Base-by-base conservation (phyloP, 768 basidiomycete species). In the Termitomyces sp. region DNA sequence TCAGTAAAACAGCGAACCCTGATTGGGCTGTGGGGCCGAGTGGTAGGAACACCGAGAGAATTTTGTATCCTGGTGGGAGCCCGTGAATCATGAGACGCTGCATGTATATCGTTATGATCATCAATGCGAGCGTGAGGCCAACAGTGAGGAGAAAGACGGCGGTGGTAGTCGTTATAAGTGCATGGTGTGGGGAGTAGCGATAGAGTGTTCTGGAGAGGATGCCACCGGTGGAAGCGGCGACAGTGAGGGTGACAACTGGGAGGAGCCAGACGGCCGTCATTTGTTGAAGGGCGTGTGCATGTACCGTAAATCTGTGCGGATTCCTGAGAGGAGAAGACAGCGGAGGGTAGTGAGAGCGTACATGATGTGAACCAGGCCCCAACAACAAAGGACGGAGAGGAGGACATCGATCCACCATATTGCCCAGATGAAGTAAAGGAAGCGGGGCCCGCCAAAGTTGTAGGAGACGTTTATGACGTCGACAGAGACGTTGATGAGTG, bases 1-100 rank as follows among this genome's bases (percentile, higher is more conserved):
- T 77, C 6, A 85, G 63, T 17, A 85, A 70, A 37, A 85, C 66
- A 1, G 82, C 75, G 60, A 78, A 84, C 1, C 84, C 85, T 10
- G 84, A 79, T 65, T 91, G 89, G 23, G 84, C 88, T 53, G 81
- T 80, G 0, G 90, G 87, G 3, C 90, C 90, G 2, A 91, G 69
- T 0, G 89, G 87, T n/a, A 92, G 75, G 68, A 90, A 90, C 4
- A 81, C 75, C 5, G 84, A 83, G 56, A 87, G 68, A 48, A 87
- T 75, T 14, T 69, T 68, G 3, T 65, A 63, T 21, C 79, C 80
- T 4, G 73, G 70, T 1, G 84, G 78, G 8, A 62, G 52, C 9
- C 85, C 86, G 62, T 82, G 65, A 10, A 83, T 59, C 53, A 87
- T 77, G 10, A 87, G 74, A 8, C 86, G 82, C 37, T 81, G 66